phyloP scores from a whole-genome alignment of 108 stramenopile species.

The Cyclotella sp. region DNA sequence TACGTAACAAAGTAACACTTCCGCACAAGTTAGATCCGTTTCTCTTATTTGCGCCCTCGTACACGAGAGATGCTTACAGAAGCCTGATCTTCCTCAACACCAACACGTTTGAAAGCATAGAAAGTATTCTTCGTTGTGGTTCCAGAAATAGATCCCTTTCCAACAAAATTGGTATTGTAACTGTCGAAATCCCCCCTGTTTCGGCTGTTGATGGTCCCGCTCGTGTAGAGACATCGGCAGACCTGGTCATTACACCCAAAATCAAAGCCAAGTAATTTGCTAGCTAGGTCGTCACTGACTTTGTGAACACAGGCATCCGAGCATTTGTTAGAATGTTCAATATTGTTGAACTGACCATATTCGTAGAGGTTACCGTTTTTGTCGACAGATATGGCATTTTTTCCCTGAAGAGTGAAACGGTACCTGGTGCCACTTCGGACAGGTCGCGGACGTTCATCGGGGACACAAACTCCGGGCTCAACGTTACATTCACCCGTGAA shows the following conservation, averaged over 20 bases:
- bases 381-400: slow-evolving; percentile 3
- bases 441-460: slow-evolving; percentile 19
- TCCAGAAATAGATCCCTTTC: slow-evolving; percentile 10
- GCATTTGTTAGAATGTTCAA: slow-evolving; percentile 7
- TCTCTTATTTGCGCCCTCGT: too few species aligned
- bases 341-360: slow-evolving; percentile 19
- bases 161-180: background rate
- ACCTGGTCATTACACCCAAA: background rate
- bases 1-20: too few species aligned
- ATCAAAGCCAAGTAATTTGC: slow-evolving; percentile 14
- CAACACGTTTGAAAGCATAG: slow-evolving; percentile 11
- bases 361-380: slow-evolving; percentile 13
- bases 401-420: slow-evolving; percentile 9
- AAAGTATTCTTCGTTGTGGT: background rate
- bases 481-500: background rate
- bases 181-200: slow-evolving; percentile 10
- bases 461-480: background rate
- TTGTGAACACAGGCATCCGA: slow-evolving; percentile 15
- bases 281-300: slow-evolving; percentile 3
- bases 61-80: too few species aligned
- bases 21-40: too few species aligned
- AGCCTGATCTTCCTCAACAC: background rate
- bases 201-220: slow-evolving; percentile 1
- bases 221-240: slow-evolving; percentile 17
- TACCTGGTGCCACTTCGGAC: slow-evolving; percentile 14